Base-by-base conservation (phyloP, 768 basidiomycete species). In the Boletus sp. region DNA sequence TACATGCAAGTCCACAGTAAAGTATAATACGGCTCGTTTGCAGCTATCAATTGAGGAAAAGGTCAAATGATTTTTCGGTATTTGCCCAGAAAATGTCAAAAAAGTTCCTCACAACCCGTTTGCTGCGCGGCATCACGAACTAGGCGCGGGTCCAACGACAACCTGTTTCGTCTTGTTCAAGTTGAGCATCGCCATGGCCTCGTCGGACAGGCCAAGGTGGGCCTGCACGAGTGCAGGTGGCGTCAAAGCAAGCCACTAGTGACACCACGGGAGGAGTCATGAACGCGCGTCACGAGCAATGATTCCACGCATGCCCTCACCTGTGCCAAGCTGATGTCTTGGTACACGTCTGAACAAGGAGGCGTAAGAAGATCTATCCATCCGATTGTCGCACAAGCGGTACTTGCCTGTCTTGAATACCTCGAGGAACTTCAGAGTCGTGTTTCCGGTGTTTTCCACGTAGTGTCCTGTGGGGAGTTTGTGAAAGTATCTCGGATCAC, bases 361-460 rank as follows among this genome's bases (percentile, higher is more conserved):
- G 7, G 20, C 17, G 14, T 51, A 5, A 47, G 39, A 50, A 24
- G 24, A 17, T 35, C 37, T 29, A 24, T 50, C 6, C 30, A 15
- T 20, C 35, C 39, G 2, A 29, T 32, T 7, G 20, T 40, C 14
- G 17, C 20, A 55, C 20, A 4, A 20, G 29, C 10, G 17, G n/a
- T 32, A 58, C 57, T 57, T 61, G 72, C 75, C 68, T 2, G 80
- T 68, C 32, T 75, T 77, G 67, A 81, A 80, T 41, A 82, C 76
- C 61, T 82, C 80, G 37, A 82, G 70, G 64, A 74, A 82, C 56
- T 65, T 73, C 20, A 83, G 63, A 4, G 81, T 79, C 12, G 75
- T 75, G 56, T 81, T 80, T 33, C 82, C 79, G 7, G 71, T 79
- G 56, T 83, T 83, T 64, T 83, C 83, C 7, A 83, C 76, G 47